Conservation (phyloP, 306 rosid species). For the Prunus mongolica region DNA sequence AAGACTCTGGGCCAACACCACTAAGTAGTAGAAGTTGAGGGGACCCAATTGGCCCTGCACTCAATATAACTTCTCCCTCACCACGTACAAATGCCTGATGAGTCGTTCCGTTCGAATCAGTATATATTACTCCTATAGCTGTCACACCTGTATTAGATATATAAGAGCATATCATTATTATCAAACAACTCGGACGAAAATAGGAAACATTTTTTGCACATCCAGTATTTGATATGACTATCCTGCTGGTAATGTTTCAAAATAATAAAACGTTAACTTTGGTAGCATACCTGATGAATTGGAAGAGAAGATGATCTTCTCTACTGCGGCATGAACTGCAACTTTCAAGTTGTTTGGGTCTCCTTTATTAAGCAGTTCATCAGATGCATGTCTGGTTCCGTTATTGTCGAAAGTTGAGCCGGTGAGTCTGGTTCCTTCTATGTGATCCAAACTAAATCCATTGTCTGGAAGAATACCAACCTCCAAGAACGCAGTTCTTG, state of each 20-base stretch:
- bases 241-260: background rate
- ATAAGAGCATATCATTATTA: no score
- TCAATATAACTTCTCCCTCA: conserved; percentile 26
- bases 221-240: no score
- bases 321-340: conserved; percentile 13
- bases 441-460: conserved; percentile 12
- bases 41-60: conserved; percentile 30
- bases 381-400: no score
- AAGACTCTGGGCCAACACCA: conserved; percentile 14
- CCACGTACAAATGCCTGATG: conserved; percentile 13
- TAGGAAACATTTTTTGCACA: background rate
- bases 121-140: background rate
- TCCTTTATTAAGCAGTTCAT: no score
- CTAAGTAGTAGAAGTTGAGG: conserved; percentile 30
- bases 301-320: conserved; percentile 14
- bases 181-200: no score
- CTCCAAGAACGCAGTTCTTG: background rate
- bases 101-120: conserved; percentile 4
- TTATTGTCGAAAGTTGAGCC: no score
- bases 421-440: conserved; percentile 10
- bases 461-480: conserved; percentile 6
- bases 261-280: background rate
- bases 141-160: background rate
- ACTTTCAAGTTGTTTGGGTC: conserved; percentile 3
- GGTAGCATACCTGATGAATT: background rate